Base-by-base conservation (phyloP, 2,329 filamentous ascomycete species). In the Botrytis sinoallii region DNA sequence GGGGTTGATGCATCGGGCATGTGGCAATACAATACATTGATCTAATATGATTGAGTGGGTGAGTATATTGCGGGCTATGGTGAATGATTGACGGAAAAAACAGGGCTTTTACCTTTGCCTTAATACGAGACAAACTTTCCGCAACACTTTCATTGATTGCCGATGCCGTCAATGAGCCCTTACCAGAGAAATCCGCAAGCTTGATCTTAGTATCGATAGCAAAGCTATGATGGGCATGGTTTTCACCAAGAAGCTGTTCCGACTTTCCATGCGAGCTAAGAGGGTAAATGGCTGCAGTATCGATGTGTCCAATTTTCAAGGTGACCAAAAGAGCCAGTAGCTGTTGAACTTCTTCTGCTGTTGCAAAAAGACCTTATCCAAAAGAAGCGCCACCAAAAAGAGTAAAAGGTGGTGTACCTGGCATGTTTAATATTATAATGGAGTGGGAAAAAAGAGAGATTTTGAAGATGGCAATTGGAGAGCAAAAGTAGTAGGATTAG, bases 181-280 rank as follows among this genome's bases (percentile, higher is more conserved):
- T 29, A 25, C 38, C 38, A 8, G 61, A 42, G 35, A 42, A 64
- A 25, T 64, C 61, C 61, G 61, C n/a, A 40, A 64, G 35, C 40
- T 64, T 44, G 40, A 64, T 64, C 61, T 64, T 44, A 40, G 61
- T 64, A 38, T 64, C 61, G 61, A 64, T 65, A 65, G 61, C 42
- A 65, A 65, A 44, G 35, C 38, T 44, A 65, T 46, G 14, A 44
- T 18, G 40, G 29, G 25, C 38, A 29, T 65, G 40, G 42, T n/a
- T 65, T 65, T 65, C 25, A 44, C 61, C 25, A 44, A 65, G 61
- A n/a, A 65, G 61, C 38, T 65, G 61, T 65, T 65, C 61, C 61
- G 61, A 65, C 22, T 65, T 65, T 29, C 40, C 40, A 2, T 65
- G 38, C 6, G 38, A 65, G 40, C 38, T 65, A 65, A 46, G 61